Base-by-base conservation (phyloP, 768 basidiomycete species). In the Mycena vulgaris region DNA sequence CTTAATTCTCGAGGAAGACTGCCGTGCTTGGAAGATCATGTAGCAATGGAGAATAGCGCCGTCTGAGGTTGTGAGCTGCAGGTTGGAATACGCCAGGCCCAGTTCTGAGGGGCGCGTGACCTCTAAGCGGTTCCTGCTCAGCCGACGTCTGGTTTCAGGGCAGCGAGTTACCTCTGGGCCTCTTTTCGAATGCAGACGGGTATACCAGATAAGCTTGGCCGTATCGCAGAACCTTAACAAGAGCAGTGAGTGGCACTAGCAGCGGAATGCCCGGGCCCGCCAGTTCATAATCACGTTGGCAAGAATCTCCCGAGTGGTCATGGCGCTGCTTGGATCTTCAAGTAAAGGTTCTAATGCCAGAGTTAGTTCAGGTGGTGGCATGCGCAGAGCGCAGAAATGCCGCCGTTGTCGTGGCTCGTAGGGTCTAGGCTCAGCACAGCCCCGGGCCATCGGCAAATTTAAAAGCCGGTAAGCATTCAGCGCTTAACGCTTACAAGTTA, bases 151-250 rank as follows among this genome's bases (percentile, higher is more conserved):
- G 28, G 23, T 47, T 13, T 21, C 19, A 10, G 10, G 39, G 13
- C 21, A 16, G 11, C 11, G 13, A 55, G 17, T 47, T 67, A 70
- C 68, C 56, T 52, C 74, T 40, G 1, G 72, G 74, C 10, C 61
- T 63, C 14, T 53, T 42, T 23, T 61, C 57, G 33, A 70, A 75
- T 27, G 75, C 75, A 27, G 75, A 71, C 9, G 75, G 75, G 42
- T 75, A 75, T 7, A 75, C 70, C 27, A 75, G 70, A 48, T 51
- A 70, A 9, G 51, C 65, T 61, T 75, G 75, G 37, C 75, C 73
- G 35, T 74, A 59, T 5, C 68, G 57, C 13, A 75, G 27, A 25
- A 75, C 37, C 71, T 75, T 61, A 9, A 25, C 14, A 42, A 21
- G 45, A 19, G 39, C 30, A 10, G 51, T 56, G 9, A 57, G 63